Evolutionary conservation across 768 basidiomycete species (phyloP), one percentile per base, ranked within the genome.

Genomic region (Leccinum pellstonianum): DNA sequence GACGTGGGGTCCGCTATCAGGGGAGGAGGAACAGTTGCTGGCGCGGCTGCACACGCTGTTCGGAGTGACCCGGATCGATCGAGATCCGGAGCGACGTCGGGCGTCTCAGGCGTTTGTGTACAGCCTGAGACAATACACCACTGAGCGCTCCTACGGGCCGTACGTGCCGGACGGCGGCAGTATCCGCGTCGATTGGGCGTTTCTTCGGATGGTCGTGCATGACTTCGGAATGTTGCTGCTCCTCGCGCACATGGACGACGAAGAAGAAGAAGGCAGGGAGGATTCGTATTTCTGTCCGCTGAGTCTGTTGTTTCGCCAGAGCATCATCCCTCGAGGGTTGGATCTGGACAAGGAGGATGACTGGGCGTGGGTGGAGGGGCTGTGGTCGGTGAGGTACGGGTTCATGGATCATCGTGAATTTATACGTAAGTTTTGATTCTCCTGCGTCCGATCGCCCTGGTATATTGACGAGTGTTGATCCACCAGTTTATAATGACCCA

Each of bases 341-440:
- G 69, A 78, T 57, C 60, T 79, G 15, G 64, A 70, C 58, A 48
- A 37, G 17, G 71, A 69, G 31, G 56, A 60, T 1, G 75, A 76
- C 55, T 76, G 73, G 72, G 70, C 66, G 6, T 62, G 84, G 3
- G 71, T 90, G 0, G 75, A 76, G 33, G 88, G 88, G 0, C 33
- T 70, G 15, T 90, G 88, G 88, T 72, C 75, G 4, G 79, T 84
- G 12, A 79, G 82, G n/a, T 89, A 88, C 65, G 84, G 81, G 55
- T 90, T 87, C 66, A 80, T 82, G 55, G 87, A 90, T 68, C 87
- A 90, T 65, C 73, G 85, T 5, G 85, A 86, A 51, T 77, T 90
- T 38, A 64, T 87, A 46, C 73, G 87, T 90, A 65, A 70, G 86
- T 76, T 4, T 48, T 57, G 48, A 10, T 14, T 48, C 35, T 50